Percentiles rank a stretch among this genome's conserved stretches.
These are phyloP conservation scores for Syzygium oleosum DNA, from an alignment of 345 rosid species.

Conservation along the genomic window DNA sequence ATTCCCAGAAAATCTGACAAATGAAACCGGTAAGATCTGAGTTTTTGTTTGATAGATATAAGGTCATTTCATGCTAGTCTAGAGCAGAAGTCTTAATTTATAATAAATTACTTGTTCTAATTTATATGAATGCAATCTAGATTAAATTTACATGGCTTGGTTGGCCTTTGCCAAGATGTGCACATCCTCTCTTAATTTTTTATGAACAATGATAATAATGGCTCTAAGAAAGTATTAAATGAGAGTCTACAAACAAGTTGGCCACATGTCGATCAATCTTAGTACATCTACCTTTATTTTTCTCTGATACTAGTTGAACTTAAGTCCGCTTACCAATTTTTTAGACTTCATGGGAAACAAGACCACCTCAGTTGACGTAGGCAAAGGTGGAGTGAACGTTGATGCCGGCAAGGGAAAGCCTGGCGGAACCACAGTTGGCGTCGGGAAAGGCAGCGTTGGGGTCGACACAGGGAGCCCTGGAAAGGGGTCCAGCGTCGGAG, in stretches of 20 bases:
- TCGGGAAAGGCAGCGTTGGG: not conserved
- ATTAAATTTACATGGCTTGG: not conserved
- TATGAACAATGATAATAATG: not conserved
- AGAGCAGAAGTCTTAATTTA: not conserved
- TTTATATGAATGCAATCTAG: not conserved
- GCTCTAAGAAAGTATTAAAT: not conserved
- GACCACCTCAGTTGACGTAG: constrained; percentile 42
- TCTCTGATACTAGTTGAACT: not conserved
- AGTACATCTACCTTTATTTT: not conserved
- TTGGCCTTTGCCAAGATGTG: not conserved
- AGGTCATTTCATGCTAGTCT: not conserved
- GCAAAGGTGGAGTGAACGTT: constrained; percentile 55
- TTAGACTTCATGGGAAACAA: constrained; percentile 52
- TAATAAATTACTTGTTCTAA: not conserved
- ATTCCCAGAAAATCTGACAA: not conserved
- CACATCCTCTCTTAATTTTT: not conserved
- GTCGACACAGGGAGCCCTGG: constrained; percentile 9
- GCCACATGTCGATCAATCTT: not conserved
- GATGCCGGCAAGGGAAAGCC: constrained; percentile 33
- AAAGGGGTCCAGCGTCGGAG: constrained; percentile 48
- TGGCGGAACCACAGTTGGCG: no score
- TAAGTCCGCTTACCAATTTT: not conserved
- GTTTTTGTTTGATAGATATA: not conserved
- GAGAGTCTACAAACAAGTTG: not conserved
- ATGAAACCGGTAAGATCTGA: not conserved